Evolutionary conservation across 352 stramenopile species (phyloP).

Genomic region (Sclerospora graminicola): DNA sequence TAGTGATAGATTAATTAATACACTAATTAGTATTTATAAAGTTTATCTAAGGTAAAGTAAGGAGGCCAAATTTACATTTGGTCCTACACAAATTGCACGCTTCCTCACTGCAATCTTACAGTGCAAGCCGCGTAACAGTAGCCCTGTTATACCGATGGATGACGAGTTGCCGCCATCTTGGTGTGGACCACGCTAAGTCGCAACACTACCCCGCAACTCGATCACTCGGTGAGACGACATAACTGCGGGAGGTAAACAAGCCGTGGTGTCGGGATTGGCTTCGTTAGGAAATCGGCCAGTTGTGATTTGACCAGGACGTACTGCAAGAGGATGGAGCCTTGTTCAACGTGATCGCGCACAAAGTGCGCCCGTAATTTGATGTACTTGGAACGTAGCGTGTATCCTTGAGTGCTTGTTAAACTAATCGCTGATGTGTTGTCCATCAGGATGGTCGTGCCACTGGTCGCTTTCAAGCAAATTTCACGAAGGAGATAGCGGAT

Average conservation of each 20-base stretch:
- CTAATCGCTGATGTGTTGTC: slow-evolving; percentile 9
- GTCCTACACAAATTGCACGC: too few relatives aligned
- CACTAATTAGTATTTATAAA: too few relatives aligned
- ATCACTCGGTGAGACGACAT: too few relatives aligned
- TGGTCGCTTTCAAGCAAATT: background rate
- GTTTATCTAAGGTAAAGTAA: too few relatives aligned
- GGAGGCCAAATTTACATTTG: too few relatives aligned
- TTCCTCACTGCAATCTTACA: too few relatives aligned
- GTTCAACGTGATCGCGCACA: slow-evolving; percentile 5
- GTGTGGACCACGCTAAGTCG: too few relatives aligned
- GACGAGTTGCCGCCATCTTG: too few relatives aligned
- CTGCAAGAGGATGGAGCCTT: background rate
- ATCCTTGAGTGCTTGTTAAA: slow-evolving; percentile 1
- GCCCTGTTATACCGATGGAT: too few relatives aligned
- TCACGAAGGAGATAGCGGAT: background rate
- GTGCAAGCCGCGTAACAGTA: too few relatives aligned
- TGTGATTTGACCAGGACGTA: background rate
- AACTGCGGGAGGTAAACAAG: background rate
- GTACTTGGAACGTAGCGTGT: slow-evolving; percentile 2
- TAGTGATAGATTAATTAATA: too few relatives aligned
- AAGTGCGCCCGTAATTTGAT: slow-evolving; percentile 7
- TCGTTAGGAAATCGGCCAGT: background rate
- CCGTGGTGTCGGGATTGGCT: background rate
- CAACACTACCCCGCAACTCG: too few relatives aligned
- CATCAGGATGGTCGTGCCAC: background rate